Conservation (phyloP, 768 basidiomycete species). For the Mycena galericulata region DNA sequence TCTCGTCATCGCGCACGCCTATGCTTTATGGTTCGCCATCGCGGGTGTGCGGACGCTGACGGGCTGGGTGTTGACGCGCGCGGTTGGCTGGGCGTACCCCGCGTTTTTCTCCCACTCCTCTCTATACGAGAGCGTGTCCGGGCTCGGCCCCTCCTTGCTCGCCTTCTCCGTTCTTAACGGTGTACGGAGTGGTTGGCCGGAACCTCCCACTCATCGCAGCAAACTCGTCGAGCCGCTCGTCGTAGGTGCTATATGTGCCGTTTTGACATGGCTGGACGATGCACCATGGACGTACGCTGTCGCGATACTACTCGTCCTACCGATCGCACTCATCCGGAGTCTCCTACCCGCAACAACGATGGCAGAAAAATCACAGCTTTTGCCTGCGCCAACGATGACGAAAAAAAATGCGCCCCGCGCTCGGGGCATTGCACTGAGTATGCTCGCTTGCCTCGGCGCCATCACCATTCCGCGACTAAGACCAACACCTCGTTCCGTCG, state of each 20-base stretch:
- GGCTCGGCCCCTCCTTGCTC: slow-evolving; percentile 50
- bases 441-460: slow-evolving; percentile 35
- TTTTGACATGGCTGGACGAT: slow-evolving; percentile 44
- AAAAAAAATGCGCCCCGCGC: neutral
- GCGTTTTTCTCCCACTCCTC: slow-evolving; percentile 53
- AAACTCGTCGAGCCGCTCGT: slow-evolving; percentile 29
- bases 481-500: slow-evolving; percentile 29
- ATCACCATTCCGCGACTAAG: slow-evolving; percentile 3
- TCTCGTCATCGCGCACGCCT: slow-evolving; percentile 35
- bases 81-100: slow-evolving; percentile 53
- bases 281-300: slow-evolving; percentile 55
- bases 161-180: slow-evolving; percentile 35
- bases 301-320: slow-evolving; percentile 41
- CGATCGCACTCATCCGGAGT: slow-evolving; percentile 34
- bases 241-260: slow-evolving; percentile 27
- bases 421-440: slow-evolving; percentile 26
- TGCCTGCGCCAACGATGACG: neutral
- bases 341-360: slow-evolving; percentile 15
- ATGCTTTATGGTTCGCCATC: slow-evolving; percentile 43
- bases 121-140: slow-evolving; percentile 51
- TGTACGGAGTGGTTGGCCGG: slow-evolving; percentile 19
- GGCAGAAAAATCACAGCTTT: slow-evolving; percentile 25
- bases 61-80: slow-evolving; percentile 42
- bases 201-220: slow-evolving; percentile 10
- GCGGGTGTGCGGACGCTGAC: slow-evolving; percentile 38